Conservation (phyloP, 2,329 filamentous ascomycete species). For the Clarireedia homoeocarpa region DNA sequence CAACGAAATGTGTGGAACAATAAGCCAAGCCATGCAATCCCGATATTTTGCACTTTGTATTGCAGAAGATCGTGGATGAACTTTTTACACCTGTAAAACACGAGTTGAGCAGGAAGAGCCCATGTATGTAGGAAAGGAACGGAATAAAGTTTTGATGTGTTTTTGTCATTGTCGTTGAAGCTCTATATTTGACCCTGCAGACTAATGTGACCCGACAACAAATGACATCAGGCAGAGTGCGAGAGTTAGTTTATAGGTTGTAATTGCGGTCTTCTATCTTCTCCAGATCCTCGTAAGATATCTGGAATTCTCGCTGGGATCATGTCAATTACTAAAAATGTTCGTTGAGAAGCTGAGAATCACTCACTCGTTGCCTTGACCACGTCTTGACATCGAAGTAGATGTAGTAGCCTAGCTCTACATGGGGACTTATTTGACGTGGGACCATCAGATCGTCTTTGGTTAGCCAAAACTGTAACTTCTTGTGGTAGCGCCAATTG, state of each 20-base stretch:
- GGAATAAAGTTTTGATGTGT: too few species aligned
- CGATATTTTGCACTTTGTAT: too few species aligned
- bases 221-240: too few species aligned
- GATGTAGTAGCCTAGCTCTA: constrained; percentile 59
- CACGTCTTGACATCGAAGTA: constrained; percentile 57
- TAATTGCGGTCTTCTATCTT: constrained; percentile 29
- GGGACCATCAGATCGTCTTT: constrained; percentile 61
- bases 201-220: too few species aligned
- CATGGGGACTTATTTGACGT: constrained; percentile 47
- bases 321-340: constrained; percentile 13
- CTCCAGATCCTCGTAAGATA: constrained; percentile 56
- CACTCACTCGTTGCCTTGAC: constrained; percentile 54
- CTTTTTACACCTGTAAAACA: too few species aligned
- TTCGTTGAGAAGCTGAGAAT: not conserved
- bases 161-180: too few species aligned
- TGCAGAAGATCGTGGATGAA: too few species aligned
- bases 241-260: not conserved
- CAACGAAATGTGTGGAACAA: too few species aligned
- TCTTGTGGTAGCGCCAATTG: constrained; percentile 64
- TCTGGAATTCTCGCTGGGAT: constrained; percentile 48
- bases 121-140: too few species aligned
- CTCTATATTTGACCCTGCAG: too few species aligned
- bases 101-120: too few species aligned
- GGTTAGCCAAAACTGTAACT: constrained; percentile 57
- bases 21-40: too few species aligned